Evolutionary conservation across 2,329 filamentous ascomycete genomes (phyloP).

Genomic region (Fusarium chlamydosporum): DNA sequence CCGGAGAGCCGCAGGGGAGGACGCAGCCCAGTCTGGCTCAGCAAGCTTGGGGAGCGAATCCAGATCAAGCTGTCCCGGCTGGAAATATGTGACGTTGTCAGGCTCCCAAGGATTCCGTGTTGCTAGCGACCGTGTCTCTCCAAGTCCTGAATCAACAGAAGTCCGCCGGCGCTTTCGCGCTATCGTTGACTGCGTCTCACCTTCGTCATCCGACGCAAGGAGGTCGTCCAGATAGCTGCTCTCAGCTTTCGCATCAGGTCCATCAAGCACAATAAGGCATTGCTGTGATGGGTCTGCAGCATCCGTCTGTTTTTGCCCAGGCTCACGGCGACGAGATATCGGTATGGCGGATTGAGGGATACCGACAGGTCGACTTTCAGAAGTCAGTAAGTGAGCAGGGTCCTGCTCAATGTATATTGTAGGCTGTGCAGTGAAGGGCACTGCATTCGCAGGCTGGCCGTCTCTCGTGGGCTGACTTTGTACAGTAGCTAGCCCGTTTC

Average conservation of each 20-base stretch:
- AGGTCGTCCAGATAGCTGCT: slow-evolving; percentile 44
- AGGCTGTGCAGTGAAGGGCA: background rate
- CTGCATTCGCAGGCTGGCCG: background rate
- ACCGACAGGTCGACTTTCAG: background rate
- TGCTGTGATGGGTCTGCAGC: slow-evolving; percentile 1
- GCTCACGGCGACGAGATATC: slow-evolving; percentile 32
- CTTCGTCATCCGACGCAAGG: slow-evolving; percentile 44
- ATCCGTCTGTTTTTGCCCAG: slow-evolving; percentile 1
- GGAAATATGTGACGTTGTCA: slow-evolving; percentile 64
- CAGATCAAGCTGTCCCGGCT: slow-evolving; percentile 75
- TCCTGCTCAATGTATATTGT: slow-evolving; percentile 51
- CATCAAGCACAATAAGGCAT: slow-evolving; percentile 23
- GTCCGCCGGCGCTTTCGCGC: slow-evolving; percentile 42
- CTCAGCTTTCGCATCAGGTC: background rate
- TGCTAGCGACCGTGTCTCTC: slow-evolving; percentile 25
- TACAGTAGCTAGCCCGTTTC: no score
- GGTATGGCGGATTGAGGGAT: slow-evolving; percentile 53
- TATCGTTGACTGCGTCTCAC: slow-evolving; percentile 3
- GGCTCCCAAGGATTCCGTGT: slow-evolving; percentile 15
- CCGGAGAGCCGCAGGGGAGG: slow-evolving; percentile 48
- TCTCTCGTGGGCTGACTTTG: background rate
- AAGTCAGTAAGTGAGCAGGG: slow-evolving; percentile 21
- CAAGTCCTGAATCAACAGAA: slow-evolving; percentile 43
- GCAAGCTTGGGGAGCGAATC: slow-evolving; percentile 73
- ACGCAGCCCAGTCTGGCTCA: slow-evolving; percentile 52